Base-by-base conservation (phyloP, 805 yeast genomes). In the Danielia reshetovae region DNA sequence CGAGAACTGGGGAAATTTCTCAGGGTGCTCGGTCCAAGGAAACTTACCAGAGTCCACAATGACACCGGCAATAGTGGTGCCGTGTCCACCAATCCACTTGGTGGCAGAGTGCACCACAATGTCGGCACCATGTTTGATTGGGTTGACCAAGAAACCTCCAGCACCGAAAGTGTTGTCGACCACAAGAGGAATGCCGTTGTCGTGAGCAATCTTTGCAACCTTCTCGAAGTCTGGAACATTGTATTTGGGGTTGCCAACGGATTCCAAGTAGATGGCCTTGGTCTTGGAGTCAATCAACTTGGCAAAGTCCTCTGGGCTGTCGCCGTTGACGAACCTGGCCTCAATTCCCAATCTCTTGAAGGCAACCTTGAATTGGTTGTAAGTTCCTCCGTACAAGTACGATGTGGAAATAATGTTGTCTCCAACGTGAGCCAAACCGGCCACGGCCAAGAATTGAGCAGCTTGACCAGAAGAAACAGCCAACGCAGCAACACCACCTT, bases 111-210 rank as follows among this genome's bases (percentile, higher is more conserved):
- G 96, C 14, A 84, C 84, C 22, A 90, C 83, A 46, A 89, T 82
- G 59, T 89, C 96, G 30, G 87, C 97, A 47, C 97, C 97, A 53
- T 76, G 83, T 43, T 84, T 84, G 48, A 89, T 64, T 43, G 97
- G 97, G 47, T 75, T 79, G 40, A 85, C 76, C 51, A 85, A 75
- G 69, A 65, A 88, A 32, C 97, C 97, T 62, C 95, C 97, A 28
- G 96, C 96, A 57, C 96, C 97, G 52, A 89, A 89, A 13, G 97
- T 89, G 77, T 89, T 89, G 65, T 89, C 97, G 30, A 85, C 96
- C 32, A 89, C 90, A 30, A 90, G 79, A 32, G 96, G 95, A 31
- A 88, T 70, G 41, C 96, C 96, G 46, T 84, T 74, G 39, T 81
- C 77, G 61, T 87, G 96, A 35, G 95, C 95, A 33, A 85, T 68